A percentile compares a stretch with the other conserved stretches of the same genome.
phyloP scores from a whole-genome alignment of 257 asterid genomes.

The Solanum lycopersicoides region DNA sequence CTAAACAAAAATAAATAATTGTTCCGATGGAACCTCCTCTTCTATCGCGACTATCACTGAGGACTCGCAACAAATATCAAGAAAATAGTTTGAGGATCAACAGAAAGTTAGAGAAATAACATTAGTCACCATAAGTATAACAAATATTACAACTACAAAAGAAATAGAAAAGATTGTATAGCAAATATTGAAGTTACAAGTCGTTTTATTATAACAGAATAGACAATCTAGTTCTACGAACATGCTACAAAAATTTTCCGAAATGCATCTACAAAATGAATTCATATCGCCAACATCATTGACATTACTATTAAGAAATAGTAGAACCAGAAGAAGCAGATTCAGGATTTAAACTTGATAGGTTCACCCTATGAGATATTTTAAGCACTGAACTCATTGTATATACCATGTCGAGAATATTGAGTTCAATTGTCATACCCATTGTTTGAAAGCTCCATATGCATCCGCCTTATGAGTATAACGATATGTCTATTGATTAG shows the following conservation, averaged over 20 bases:
- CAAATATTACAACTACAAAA: background rate
- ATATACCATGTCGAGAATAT: background rate
- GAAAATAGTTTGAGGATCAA: no score
- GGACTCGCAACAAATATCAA: no score
- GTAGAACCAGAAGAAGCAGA: background rate
- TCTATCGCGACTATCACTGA: no score
- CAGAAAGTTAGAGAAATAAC: no score
- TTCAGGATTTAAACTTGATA: background rate
- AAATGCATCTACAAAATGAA: background rate
- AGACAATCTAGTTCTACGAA: background rate
- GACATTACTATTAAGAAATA: background rate
- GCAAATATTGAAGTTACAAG: background rate
- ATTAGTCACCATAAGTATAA: no score
- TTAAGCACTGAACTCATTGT: background rate
- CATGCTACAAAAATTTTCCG: background rate
- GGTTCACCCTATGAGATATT: background rate
- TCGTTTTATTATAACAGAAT: background rate
- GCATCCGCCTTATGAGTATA: background rate
- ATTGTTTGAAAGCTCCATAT: background rate
- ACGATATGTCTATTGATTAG: background rate
- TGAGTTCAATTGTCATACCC: background rate
- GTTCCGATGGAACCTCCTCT: no score
- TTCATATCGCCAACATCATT: background rate
- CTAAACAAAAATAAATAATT: background rate
- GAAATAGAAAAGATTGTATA: background rate